Conservation (phyloP, 768 basidiomycete genomes). For the Sarcomyxa edulis region DNA sequence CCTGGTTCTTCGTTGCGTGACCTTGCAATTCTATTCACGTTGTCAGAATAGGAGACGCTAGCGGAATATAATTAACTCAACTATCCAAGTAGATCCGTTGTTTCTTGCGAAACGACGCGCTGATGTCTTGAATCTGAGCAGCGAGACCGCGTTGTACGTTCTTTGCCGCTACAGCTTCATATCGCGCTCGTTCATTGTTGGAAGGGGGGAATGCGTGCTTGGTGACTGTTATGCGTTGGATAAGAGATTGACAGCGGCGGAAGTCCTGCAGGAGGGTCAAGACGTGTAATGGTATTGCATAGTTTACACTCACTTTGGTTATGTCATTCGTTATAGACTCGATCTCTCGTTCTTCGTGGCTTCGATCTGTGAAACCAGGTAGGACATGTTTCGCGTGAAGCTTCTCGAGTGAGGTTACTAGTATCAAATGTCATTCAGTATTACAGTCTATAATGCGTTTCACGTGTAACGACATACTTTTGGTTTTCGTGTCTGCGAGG, state of each 20-base stretch:
- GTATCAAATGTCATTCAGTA: constrained; percentile 5
- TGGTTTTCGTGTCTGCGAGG: constrained; percentile 59
- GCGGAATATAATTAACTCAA: too few species aligned
- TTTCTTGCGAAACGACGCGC: constrained; percentile 91
- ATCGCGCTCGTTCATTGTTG: constrained; percentile 31
- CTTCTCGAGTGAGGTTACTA: constrained; percentile 88
- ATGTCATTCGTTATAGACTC: constrained; percentile 81
- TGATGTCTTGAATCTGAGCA: constrained; percentile 92
- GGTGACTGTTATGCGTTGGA: constrained; percentile 66
- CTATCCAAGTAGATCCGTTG: constrained; percentile 98
- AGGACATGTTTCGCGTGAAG: constrained; percentile 94
- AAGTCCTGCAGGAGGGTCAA: constrained; percentile 67
- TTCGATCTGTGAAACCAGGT: constrained; percentile 94
- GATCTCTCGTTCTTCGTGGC: constrained; percentile 92
- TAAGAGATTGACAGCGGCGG: constrained; percentile 55
- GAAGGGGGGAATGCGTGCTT: constrained; percentile 64
- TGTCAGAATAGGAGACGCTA: constrained; percentile 10
- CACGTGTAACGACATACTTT: constrained; percentile 52
- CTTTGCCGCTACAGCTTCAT: constrained; percentile 67
- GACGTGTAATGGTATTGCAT: too few species aligned
- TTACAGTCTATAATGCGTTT: not conserved
- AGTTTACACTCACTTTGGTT: constrained; percentile 63
- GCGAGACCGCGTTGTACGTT: constrained; percentile 96
- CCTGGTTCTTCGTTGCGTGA: constrained; percentile 96
- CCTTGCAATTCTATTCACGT: constrained; percentile 76